These are phyloP conservation scores for Phytophthora podocarpi DNA, from an alignment of 352 stramenopile species.

Conservation along the genomic window DNA sequence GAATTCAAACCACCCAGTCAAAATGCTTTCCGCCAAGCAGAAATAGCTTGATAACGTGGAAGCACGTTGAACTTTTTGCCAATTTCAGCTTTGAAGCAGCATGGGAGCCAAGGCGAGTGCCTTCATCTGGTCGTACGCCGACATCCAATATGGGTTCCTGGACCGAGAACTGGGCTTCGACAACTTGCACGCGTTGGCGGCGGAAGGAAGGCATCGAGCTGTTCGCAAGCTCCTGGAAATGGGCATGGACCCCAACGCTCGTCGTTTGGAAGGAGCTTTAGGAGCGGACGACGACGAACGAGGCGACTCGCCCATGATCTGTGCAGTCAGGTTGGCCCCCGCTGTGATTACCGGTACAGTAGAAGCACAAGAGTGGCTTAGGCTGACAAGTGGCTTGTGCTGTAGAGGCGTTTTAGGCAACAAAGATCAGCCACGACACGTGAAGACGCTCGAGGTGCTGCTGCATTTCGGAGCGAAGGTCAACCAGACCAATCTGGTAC, in stretches of 20 bases:
- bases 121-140: constrained; percentile 59
- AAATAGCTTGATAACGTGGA: constrained; percentile 16
- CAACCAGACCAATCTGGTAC: constrained; percentile 57
- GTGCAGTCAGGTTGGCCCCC: constrained; percentile 42
- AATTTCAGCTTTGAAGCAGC: neutral
- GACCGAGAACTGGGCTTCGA: constrained; percentile 59
- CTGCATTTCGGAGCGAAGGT: constrained; percentile 58
- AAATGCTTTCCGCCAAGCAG: neutral
- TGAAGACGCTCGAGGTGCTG: constrained; percentile 63
- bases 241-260: constrained; percentile 65
- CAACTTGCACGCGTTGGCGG: constrained; percentile 55
- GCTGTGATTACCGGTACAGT: too few relatives aligned
- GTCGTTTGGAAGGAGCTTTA: constrained; percentile 30
- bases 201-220: constrained; percentile 42
- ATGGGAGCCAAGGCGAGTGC: constrained; percentile 64
- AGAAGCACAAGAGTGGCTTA: too few relatives aligned
- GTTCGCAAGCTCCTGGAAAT: constrained; percentile 58
- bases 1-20: constrained; percentile 14
- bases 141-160: constrained; percentile 62
- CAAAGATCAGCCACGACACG: constrained; percentile 51
- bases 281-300: constrained; percentile 52
- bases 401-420: constrained; percentile 46
- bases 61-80: neutral
- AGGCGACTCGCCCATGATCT: constrained; percentile 66
- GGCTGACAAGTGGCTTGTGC: neutral